phyloP scores from a whole-genome alignment of 1,284 basidiomycete genomes.

The Retiboletus flavoniger region DNA sequence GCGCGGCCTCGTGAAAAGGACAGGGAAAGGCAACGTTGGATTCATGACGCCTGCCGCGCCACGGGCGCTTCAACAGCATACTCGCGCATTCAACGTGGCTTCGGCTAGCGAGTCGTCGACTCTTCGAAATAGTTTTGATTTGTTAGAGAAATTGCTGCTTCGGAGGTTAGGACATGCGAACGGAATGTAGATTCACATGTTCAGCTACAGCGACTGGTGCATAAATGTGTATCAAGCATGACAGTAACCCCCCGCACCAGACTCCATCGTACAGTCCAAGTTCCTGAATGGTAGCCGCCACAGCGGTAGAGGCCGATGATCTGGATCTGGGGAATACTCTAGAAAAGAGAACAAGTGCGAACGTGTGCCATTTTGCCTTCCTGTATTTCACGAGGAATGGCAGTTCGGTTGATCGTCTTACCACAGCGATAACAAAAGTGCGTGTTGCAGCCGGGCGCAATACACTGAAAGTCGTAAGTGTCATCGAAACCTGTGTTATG shows the following conservation, averaged over 20 bases:
- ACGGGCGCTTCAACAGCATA: slow-evolving; percentile 2
- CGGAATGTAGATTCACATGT: neutral
- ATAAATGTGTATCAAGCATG: neutral
- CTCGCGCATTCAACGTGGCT: neutral
- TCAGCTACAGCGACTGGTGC: neutral
- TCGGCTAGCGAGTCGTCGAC: neutral
- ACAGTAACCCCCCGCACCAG: neutral
- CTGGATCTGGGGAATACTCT: neutral
- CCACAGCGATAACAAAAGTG: slow-evolving; percentile 66
- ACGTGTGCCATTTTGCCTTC: slow-evolving; percentile 47
- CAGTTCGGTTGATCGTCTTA: slow-evolving; percentile 48
- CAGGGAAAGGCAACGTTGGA: slow-evolving; percentile 14
- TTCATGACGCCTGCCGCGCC: slow-evolving; percentile 14
- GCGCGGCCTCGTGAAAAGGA: slow-evolving; percentile 9
- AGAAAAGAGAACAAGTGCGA: slow-evolving; percentile 40
- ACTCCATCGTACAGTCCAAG: neutral
- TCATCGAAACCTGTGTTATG: neutral
- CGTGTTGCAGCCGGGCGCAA: slow-evolving; percentile 56
- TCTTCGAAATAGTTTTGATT: too few relatives aligned
- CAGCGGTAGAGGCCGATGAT: neutral
- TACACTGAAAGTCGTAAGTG: slow-evolving; percentile 41
- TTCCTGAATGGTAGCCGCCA: neutral
- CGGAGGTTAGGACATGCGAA: neutral
- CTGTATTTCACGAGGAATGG: slow-evolving; percentile 41
- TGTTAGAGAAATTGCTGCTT: neutral